Evolutionary conservation across 768 basidiomycete species (phyloP).

Genomic region (Termitomyces sp.): DNA sequence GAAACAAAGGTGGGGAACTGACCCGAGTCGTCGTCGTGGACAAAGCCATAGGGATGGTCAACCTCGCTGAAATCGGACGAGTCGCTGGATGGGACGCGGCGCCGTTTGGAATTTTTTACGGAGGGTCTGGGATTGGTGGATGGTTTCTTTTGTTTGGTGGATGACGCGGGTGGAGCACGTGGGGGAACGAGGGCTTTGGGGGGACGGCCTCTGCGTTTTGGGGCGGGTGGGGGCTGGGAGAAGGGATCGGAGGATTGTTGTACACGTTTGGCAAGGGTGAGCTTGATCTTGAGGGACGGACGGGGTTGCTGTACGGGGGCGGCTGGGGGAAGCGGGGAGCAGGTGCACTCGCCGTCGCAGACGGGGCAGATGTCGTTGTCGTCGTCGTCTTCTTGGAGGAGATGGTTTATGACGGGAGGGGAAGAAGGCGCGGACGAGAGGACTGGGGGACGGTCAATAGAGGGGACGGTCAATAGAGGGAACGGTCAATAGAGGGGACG

Average conservation of each 20-base stretch:
- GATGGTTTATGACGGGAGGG: constrained; percentile 29
- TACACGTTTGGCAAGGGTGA: constrained; percentile 54
- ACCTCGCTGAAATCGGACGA: constrained; percentile 34
- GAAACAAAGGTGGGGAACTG: constrained; percentile 68
- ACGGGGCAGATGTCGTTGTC: constrained; percentile 87
- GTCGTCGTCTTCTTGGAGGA: constrained; percentile 56
- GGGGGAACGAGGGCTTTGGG: constrained; percentile 42
- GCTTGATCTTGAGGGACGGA: constrained; percentile 67
- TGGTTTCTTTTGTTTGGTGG: constrained; percentile 17
- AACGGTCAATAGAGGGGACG: too few relatives aligned
- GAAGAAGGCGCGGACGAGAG: background rate
- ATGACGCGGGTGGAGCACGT: constrained; percentile 13
- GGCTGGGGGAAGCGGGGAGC: constrained; percentile 43
- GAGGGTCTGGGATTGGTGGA: constrained; percentile 18
- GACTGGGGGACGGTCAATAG: background rate
- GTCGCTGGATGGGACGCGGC: constrained; percentile 24
- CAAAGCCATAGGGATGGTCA: constrained; percentile 25
- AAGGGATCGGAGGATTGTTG: too few relatives aligned
- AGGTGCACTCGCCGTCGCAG: constrained; percentile 88
- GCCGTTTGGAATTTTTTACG: constrained; percentile 33
- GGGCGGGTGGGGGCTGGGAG: constrained; percentile 28
- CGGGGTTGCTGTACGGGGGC: constrained; percentile 30
- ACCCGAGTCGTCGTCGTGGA: constrained; percentile 29
- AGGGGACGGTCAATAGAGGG: too few relatives aligned
- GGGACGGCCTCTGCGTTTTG: constrained; percentile 55